These are phyloP conservation scores for Daldinia vernicosa DNA, from an alignment of 495 filamentous ascomycete species.

Conservation along the genomic window DNA sequence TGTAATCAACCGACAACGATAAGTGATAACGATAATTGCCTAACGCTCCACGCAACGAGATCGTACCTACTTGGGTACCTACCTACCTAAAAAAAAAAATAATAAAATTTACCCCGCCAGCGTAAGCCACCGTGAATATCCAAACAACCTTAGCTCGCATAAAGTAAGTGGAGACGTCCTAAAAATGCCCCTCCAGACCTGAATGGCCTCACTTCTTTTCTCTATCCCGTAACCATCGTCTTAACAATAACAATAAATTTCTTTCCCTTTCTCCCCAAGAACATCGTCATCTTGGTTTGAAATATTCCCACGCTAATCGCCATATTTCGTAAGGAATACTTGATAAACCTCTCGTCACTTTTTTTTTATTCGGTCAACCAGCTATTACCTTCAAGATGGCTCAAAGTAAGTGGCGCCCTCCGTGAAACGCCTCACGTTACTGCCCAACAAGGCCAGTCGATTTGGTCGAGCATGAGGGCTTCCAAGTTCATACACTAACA, in stretches of 20 bases:
- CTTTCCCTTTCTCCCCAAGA: neutral
- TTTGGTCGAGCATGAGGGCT: neutral
- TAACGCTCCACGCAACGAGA: neutral
- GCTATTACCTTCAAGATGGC: constrained; percentile 26
- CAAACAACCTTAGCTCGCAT: constrained; percentile 36
- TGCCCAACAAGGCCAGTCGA: neutral
- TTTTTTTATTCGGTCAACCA: neutral
- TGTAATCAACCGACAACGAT: constrained; percentile 21
- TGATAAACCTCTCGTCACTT: neutral
- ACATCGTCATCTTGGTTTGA: neutral
- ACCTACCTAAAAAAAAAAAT: constrained; percentile 3
- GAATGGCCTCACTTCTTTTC: constrained; percentile 40
- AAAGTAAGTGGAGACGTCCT: constrained; percentile 26
- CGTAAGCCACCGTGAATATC: constrained; percentile 1
- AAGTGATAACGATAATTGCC: constrained; percentile 28
- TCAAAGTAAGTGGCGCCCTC: constrained; percentile 19
- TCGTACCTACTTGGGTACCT: neutral
- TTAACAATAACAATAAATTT: constrained; percentile 17
- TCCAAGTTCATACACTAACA: constrained; percentile 15
- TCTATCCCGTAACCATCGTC: constrained; percentile 1
- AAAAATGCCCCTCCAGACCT: constrained; percentile 38
- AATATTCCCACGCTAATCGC: neutral
- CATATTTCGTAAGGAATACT: neutral
- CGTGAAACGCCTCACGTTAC: neutral
- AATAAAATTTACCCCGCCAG: constrained; percentile 37